A percentile compares a stretch with the other conserved stretches of the same genome.
phyloP scores from a whole-genome alignment of 176 grass and related monocot genomes.

The Ensete glaucum region DNA sequence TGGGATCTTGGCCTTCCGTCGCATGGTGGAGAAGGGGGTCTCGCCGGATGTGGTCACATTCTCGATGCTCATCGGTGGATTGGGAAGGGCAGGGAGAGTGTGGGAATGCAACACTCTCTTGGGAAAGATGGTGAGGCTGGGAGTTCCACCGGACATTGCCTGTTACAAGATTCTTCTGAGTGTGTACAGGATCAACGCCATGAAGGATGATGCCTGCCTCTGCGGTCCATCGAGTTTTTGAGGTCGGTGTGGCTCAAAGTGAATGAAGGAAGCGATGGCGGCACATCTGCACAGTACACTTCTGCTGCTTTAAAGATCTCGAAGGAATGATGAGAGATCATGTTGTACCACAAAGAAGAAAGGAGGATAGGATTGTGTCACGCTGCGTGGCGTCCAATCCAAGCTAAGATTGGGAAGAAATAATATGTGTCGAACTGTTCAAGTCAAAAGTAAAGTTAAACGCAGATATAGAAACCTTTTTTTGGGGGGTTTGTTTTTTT shows the following conservation, averaged over 20 bases:
- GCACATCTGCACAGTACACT: too few relatives aligned
- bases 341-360: too few relatives aligned
- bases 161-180: conserved; percentile 1
- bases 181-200: background rate
- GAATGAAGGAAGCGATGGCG: background rate
- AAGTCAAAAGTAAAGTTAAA: too few relatives aligned
- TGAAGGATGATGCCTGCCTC: background rate
- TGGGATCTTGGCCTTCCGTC: background rate
- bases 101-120: background rate
- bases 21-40: background rate
- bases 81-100: background rate
- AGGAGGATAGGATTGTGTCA: too few relatives aligned
- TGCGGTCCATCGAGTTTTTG: too few relatives aligned
- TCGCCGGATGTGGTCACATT: conserved; percentile 8
- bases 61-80: conserved; percentile 6
- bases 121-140: conserved; percentile 11
- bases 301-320: too few relatives aligned
- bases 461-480: too few relatives aligned
- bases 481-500: too few relatives aligned
- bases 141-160: background rate
- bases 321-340: too few relatives aligned
- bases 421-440: too few relatives aligned
- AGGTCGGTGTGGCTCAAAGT: background rate
- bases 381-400: too few relatives aligned
- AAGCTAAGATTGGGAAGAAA: too few relatives aligned